phyloP scores from a whole-genome alignment of 495 filamentous ascomycete genomes.

The Podospora sp. region DNA sequence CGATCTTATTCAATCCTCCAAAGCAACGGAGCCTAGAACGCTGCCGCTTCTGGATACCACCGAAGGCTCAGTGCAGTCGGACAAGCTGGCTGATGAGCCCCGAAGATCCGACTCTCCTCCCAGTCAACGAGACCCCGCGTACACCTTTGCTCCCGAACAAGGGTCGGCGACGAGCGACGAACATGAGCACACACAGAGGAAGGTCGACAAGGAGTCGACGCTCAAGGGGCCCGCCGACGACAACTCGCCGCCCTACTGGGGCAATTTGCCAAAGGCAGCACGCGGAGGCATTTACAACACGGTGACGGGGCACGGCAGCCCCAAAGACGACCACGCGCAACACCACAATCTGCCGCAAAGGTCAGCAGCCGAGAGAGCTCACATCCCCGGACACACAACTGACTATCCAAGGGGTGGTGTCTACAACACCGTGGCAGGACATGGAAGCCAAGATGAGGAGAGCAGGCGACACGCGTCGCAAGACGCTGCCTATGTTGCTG shows the following conservation, averaged over 20 bases:
- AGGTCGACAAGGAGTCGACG: background rate
- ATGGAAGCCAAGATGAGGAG: slow-evolving; percentile 34
- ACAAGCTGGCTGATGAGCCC: background rate
- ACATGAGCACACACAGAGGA: background rate
- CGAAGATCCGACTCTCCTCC: background rate
- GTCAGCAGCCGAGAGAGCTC: slow-evolving; percentile 29
- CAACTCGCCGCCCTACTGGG: slow-evolving; percentile 42
- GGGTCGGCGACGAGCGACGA: background rate
- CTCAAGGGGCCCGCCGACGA: background rate
- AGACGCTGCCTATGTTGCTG: slow-evolving; percentile 11
- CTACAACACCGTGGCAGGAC: slow-evolving; percentile 33
- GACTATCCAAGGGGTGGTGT: slow-evolving; percentile 30
- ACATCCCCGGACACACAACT: slow-evolving; percentile 25
- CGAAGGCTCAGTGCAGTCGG: background rate
- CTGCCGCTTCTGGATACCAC: background rate
- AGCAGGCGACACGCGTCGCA: slow-evolving; percentile 20
- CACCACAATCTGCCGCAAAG: slow-evolving; percentile 32
- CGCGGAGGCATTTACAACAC: slow-evolving; percentile 44
- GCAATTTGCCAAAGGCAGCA: slow-evolving; percentile 38
- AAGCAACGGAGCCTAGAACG: slow-evolving; percentile 1
- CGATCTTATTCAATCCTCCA: slow-evolving; percentile 1
- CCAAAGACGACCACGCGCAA: slow-evolving; percentile 37
- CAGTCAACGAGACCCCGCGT: background rate
- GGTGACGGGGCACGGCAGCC: slow-evolving; percentile 47
- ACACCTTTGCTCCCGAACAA: background rate